Conservation (phyloP, 2,329 filamentous ascomycete genomes). For the Pestalotiopsis fici region DNA sequence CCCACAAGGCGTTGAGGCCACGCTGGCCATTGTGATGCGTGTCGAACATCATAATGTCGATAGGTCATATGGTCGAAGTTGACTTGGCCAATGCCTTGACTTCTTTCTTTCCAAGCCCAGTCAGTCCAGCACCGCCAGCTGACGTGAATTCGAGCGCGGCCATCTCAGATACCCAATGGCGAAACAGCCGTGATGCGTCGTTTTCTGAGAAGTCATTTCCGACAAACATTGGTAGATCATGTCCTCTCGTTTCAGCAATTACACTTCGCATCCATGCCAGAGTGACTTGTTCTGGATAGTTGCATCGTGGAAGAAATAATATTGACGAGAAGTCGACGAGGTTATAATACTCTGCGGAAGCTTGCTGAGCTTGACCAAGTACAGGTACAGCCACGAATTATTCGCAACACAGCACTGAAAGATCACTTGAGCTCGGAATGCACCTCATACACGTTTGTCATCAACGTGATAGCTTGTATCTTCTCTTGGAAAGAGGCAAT, state of each 20-base stretch:
- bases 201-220: not conserved
- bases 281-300: not conserved
- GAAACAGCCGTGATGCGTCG: not conserved
- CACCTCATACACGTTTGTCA: not conserved
- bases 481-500: not conserved
- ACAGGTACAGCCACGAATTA: not conserved
- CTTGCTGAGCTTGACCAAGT: not conserved
- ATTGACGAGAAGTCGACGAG: not conserved
- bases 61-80: not conserved
- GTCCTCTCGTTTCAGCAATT: not conserved
- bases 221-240: not conserved
- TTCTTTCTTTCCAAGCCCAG: not conserved
- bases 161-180: not conserved
- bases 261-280: not conserved
- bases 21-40: not conserved
- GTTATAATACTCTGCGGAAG: not conserved
- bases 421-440: not conserved
- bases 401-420: not conserved
- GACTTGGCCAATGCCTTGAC: not conserved
- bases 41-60: not conserved
- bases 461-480: not conserved
- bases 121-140: not conserved
- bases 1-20: not conserved
- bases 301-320: not conserved
- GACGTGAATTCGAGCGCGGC: not conserved